Conservation (phyloP, 768 basidiomycete genomes). For the Naganishia friedmannii region DNA sequence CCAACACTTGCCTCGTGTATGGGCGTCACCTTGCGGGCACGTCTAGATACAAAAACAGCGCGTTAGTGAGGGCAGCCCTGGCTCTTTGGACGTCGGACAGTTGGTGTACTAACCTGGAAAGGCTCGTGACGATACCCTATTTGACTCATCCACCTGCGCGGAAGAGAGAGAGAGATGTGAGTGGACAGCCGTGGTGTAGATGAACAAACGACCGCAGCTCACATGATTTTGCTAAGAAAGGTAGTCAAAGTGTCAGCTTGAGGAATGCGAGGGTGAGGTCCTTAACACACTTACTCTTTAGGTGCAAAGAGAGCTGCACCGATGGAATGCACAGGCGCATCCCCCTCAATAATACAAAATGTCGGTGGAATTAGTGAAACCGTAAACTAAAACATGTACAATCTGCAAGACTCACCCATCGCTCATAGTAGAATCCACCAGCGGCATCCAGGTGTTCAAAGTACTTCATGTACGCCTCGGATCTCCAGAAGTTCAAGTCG, state of each 20-base stretch:
- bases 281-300: background rate
- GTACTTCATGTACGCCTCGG: constrained; percentile 75
- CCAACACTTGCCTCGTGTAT: constrained; percentile 78
- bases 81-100: too few relatives aligned
- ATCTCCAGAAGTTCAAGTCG: constrained; percentile 76
- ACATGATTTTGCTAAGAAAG: background rate
- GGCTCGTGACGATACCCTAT: constrained; percentile 92
- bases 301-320: constrained; percentile 81
- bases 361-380: background rate
- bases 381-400: background rate
- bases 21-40: constrained; percentile 55
- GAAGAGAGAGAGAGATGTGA: constrained; percentile 64
- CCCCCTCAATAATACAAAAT: constrained; percentile 67
- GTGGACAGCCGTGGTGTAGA: too few relatives aligned
- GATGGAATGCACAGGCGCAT: constrained; percentile 86
- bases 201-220: too few relatives aligned
- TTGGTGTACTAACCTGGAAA: constrained; percentile 82
- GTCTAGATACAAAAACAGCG: constrained; percentile 34
- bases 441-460: constrained; percentile 75
- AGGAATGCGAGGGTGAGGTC: background rate
- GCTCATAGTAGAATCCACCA: constrained; percentile 85
- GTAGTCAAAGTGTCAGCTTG: background rate
- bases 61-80: too few relatives aligned
- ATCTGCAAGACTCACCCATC: constrained; percentile 54
- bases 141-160: constrained; percentile 94